A percentile compares a stretch with the other conserved stretches of the same genome.
These are phyloP conservation scores for Trypanosoma brucei DNA, from an alignment of 208 protist genomes.

Conservation along the genomic window DNA sequence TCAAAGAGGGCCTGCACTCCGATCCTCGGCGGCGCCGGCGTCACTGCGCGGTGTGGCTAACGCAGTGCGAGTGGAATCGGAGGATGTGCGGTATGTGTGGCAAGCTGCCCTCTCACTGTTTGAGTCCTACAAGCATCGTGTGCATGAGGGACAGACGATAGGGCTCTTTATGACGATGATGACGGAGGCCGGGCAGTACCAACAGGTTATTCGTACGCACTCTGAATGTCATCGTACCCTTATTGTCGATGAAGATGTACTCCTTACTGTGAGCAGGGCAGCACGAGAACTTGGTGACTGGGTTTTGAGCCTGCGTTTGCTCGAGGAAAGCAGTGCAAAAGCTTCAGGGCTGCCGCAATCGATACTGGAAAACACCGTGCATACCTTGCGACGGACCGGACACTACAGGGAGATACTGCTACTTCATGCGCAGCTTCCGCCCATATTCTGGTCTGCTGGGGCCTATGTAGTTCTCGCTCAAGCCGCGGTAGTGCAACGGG, in stretches of 20 bases:
- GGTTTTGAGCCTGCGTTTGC: conserved; percentile 32
- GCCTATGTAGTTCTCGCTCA: conserved; percentile 51
- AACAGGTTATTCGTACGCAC: conserved; percentile 17
- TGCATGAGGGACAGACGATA: conserved; percentile 39
- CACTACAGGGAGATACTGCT: conserved; percentile 38
- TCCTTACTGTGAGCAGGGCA: conserved; percentile 27
- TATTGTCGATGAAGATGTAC: conserved; percentile 7
- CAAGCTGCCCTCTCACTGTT: conserved; percentile 32
- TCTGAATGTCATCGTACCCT: conserved; percentile 22
- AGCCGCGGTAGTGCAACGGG: conserved; percentile 38
- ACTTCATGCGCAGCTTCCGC: conserved; percentile 23
- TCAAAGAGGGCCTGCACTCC: conserved; percentile 37
- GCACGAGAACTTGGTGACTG: conserved; percentile 47
- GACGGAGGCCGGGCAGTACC: conserved; percentile 13
- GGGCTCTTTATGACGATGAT: conserved; percentile 38
- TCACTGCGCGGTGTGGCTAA: neutral
- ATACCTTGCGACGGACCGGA: conserved; percentile 42
- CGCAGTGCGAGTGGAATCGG: neutral
- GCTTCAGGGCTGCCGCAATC: conserved; percentile 9
- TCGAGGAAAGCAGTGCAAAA: conserved; percentile 1
- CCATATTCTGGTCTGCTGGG: conserved; percentile 32
- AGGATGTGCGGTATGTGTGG: conserved; percentile 10
- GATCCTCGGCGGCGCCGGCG: conserved; percentile 23
- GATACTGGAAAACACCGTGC: conserved; percentile 42
- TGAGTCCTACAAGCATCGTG: conserved; percentile 32